phyloP scores from a whole-genome alignment of 768 basidiomycete species.

The Hortiboletus campestris region DNA sequence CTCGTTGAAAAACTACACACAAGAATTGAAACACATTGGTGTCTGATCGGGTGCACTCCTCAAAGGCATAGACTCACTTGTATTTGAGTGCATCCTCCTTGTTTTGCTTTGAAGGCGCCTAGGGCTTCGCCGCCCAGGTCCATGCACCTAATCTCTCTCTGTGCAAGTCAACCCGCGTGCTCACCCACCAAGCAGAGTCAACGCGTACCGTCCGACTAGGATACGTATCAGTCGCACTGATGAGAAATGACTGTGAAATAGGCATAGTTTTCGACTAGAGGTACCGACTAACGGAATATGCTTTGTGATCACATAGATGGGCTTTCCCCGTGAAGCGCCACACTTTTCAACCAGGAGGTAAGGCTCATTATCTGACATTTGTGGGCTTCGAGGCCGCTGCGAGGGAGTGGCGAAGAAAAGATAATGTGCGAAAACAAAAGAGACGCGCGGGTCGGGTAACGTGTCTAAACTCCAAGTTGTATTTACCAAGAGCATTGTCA shows the following conservation, averaged over 20 bases:
- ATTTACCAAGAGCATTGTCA: slow-evolving; percentile 32
- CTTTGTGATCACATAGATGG: slow-evolving; percentile 44
- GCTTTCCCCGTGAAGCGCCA: slow-evolving; percentile 40
- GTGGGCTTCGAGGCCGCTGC: slow-evolving; percentile 10
- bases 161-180: slow-evolving; percentile 11
- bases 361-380: slow-evolving; percentile 32
- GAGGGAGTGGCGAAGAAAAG: slow-evolving; percentile 10
- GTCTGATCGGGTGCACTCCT: neutral
- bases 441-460: slow-evolving; percentile 23
- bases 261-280: slow-evolving; percentile 2
- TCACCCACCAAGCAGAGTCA: neutral
- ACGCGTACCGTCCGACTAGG: slow-evolving; percentile 33
- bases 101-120: slow-evolving; percentile 40
- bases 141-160: slow-evolving; percentile 46
- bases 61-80: slow-evolving; percentile 30
- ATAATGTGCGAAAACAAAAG: slow-evolving; percentile 27
- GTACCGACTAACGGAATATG: slow-evolving; percentile 38
- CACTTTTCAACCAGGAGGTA: slow-evolving; percentile 43
- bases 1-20: slow-evolving; percentile 40
- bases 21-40: slow-evolving; percentile 1
- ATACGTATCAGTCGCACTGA: slow-evolving; percentile 34
- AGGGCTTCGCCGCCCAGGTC: slow-evolving; percentile 40
- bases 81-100: slow-evolving; percentile 42
- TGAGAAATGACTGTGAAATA: slow-evolving; percentile 17
- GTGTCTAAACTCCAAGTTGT: slow-evolving; percentile 26